Evolutionary conservation across 2,329 filamentous ascomycete genomes (phyloP), one percentile per base, ranked within the genome.

Genomic region (Ascosphaera acerosa): DNA sequence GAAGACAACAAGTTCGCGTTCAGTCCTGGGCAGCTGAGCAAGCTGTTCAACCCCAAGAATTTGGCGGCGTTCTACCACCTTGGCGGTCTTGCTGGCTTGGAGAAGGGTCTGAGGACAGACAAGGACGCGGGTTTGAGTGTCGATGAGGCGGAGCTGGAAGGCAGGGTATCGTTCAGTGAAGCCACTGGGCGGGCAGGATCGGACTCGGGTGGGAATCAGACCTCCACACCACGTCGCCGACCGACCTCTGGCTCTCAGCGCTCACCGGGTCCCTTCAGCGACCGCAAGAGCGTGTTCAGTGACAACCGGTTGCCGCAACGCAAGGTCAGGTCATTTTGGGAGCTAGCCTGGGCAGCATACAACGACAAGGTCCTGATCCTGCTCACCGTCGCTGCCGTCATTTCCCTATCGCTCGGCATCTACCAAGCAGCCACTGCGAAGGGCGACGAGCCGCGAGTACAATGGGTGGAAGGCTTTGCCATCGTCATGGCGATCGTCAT

Each of bases 1-100:
- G 62, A 72, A 4, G 60, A 80, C 47, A 90, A 87, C 47, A 73
- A 74, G 0, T 91, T 91, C 44, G 81, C 78, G 10, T 91, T 80
- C 46, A 68, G 70, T 2, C 51, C 50, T 0, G 81, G 82, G 10
- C 72, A 89, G 44, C 59, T 92, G 38, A 73, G 70, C 42, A 91
- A 90, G 51, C 64, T 91, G 54, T 68, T 84, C 37, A 87, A 89
- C 46, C 82, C 82, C 3, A 91, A 91, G 56, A 89, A 70, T 37
- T 53, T 90, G 35, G 59, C 72, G 9, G 81, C 81, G 1, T 90
- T 84, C 41, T 76, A 73, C 44, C 71, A 71, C 10, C 49, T 92
- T 4, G 81, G 82, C 30, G 82, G 82, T 15, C 50, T 90, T 10
- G 53, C 52, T 12, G 82, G 82, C 1, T 51, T 92, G 30, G 80